Conservation (phyloP, 2,329 filamentous ascomycete genomes). For the Aspergillus cejpii region DNA sequence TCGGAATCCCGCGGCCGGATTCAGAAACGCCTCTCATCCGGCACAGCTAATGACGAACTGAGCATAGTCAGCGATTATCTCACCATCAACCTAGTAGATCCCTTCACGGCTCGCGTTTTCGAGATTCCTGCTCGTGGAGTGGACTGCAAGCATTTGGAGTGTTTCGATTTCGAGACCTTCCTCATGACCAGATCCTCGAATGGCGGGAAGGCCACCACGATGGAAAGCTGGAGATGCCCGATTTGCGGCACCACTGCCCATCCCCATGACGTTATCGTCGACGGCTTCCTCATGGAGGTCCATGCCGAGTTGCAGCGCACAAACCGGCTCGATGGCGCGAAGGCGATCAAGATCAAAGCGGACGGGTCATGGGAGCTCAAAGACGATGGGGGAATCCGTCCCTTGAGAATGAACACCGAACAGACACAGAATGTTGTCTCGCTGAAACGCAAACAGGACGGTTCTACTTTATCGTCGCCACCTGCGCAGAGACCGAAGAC, state of each 20-base stretch:
- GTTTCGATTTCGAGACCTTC: constrained; percentile 83
- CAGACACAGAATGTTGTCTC: not conserved
- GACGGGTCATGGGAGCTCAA: constrained; percentile 61
- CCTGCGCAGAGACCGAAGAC: constrained; percentile 11
- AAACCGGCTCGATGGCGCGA: constrained; percentile 46
- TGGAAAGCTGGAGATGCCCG: constrained; percentile 72
- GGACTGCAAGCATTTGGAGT: constrained; percentile 70
- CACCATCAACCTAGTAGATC: constrained; percentile 59
- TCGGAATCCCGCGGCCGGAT: constrained; percentile 54
- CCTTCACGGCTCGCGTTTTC: constrained; percentile 60
- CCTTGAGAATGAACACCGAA: constrained; percentile 12
- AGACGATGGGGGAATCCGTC: constrained; percentile 23
- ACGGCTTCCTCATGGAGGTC: constrained; percentile 65
- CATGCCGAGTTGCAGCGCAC: constrained; percentile 48
- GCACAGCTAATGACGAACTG: constrained; percentile 53
- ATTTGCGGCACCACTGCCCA: constrained; percentile 72
- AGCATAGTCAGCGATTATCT: constrained; percentile 53
- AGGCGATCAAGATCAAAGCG: constrained; percentile 56
- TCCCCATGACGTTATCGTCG: constrained; percentile 62
- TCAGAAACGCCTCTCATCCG: constrained; percentile 43
- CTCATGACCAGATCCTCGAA: constrained; percentile 55
- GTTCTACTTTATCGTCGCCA: constrained; percentile 5
- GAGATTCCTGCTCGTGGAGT: constrained; percentile 63
- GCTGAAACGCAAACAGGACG: constrained; percentile 15
- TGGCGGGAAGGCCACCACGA: constrained; percentile 38